Percentiles rank a stretch among this genome's conserved stretches.
Conservation (phyloP, 2,329 filamentous ascomycete genomes). For the Sclerotinia trifoliorum region DNA sequence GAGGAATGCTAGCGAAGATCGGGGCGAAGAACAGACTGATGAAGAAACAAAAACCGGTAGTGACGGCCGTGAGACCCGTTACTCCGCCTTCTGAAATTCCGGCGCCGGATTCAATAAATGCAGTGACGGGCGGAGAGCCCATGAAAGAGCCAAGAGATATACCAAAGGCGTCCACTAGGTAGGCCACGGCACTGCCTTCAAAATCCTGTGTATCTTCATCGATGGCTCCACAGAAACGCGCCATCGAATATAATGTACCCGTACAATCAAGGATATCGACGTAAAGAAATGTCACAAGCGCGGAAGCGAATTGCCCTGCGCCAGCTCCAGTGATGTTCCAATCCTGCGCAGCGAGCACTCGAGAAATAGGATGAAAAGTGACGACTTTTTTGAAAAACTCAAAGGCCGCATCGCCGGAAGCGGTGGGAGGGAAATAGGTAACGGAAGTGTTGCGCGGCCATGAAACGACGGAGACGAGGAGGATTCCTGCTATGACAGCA, state of each 20-base stretch:
- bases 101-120: constrained; percentile 85
- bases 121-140: constrained; percentile 77
- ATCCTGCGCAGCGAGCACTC: constrained; percentile 67
- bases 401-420: constrained; percentile 67
- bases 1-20: constrained; percentile 84
- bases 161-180: constrained; percentile 75
- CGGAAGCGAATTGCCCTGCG: constrained; percentile 75
- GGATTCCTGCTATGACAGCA: constrained; percentile 78
- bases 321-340: constrained; percentile 70
- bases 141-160: constrained; percentile 80
- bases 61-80: constrained; percentile 79
- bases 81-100: constrained; percentile 85
- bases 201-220: constrained; percentile 84
- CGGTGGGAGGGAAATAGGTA: constrained; percentile 76
- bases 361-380: constrained; percentile 74
- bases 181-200: constrained; percentile 79
- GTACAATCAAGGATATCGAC: constrained; percentile 88
- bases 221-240: constrained; percentile 75
- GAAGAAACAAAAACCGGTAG: constrained; percentile 80
- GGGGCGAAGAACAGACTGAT: constrained; percentile 86
- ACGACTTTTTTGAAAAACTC: constrained; percentile 89
- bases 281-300: constrained; percentile 85
- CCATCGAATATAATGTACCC: constrained; percentile 87
- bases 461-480: constrained; percentile 82
- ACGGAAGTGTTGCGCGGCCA: constrained; percentile 77